Base-by-base conservation (phyloP, 345 rosid species). In the Lepidium africanum region DNA sequence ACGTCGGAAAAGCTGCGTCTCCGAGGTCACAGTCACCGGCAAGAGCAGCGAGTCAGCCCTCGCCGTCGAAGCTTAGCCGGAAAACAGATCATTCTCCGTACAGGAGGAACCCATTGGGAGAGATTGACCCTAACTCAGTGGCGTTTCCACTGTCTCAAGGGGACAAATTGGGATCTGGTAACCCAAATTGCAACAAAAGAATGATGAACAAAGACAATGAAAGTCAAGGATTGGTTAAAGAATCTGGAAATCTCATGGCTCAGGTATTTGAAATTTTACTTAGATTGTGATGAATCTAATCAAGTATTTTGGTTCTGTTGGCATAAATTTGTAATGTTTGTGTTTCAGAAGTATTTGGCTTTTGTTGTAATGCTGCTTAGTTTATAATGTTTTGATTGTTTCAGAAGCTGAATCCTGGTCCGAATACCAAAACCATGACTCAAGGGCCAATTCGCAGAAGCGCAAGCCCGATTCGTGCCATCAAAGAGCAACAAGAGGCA, bases 21-120 rank as follows among this genome's bases (percentile, higher is more conserved):
- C 99, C 97, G 2, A 94, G 96, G 39, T 87, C 98, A 17, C 82
- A 77, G 73, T 90, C 96, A 3, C 93, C 93, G 19, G 86, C 84
- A 2, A 84, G 88, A 76, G 11, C 75, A 1, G 80, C 77, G 59
- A 65, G 68, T 55, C 66, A 55, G 76, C 71, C 75, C 47, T 69
- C 79, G 0, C 91, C 92, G 40, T 70, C 86, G 0, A 73, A 73
- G 7, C 90, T 86, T 19, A 92, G 93, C 65, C 84, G 94, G 74
- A 93, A 93, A 80, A 89, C 89, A 0, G 98, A 93, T 15, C 88
- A 80, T 17, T 88, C 97, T 0, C 98, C 97, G 5, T 80, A 71
- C 9, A 78, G 91, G 62, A 84, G 96, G 74, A 90, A 85, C 45
- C 98, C 92, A 1, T 59, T 87, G 65, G 68, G 81, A 14, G 96